These are phyloP conservation scores for Amyloporia xantha DNA, from an alignment of 768 basidiomycete species.

Conservation along the genomic window DNA sequence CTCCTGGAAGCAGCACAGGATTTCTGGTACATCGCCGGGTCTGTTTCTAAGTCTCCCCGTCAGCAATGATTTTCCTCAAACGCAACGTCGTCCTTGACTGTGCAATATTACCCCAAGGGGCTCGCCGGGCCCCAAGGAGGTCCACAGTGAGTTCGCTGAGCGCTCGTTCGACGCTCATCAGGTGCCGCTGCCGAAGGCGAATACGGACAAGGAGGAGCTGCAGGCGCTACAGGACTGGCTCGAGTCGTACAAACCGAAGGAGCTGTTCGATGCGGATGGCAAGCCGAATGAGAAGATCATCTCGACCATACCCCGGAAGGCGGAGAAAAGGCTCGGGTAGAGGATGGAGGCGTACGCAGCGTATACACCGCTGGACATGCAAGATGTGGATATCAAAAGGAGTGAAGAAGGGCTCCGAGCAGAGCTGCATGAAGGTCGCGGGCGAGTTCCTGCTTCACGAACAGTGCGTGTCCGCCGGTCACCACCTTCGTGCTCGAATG, in stretches of 20 bases:
- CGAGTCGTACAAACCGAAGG: constrained; percentile 56
- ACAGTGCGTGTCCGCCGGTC: constrained; percentile 33
- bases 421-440: constrained; percentile 73
- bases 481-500: background rate
- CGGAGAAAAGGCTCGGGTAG: constrained; percentile 62
- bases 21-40: constrained; percentile 43
- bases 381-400: constrained; percentile 57
- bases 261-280: constrained; percentile 58
- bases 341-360: constrained; percentile 59
- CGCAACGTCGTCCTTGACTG: constrained; percentile 63
- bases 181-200: constrained; percentile 75
- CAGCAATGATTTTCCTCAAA: constrained; percentile 83
- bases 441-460: constrained; percentile 48
- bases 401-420: constrained; percentile 47
- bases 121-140: constrained; percentile 52
- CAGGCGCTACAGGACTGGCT: constrained; percentile 65
- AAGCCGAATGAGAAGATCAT: constrained; percentile 49
- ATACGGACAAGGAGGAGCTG: constrained; percentile 59
- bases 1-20: constrained; percentile 60
- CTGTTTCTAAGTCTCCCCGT: constrained; percentile 3
- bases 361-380: constrained; percentile 54
- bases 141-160: constrained; percentile 69
- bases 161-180: constrained; percentile 85
- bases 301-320: constrained; percentile 44
- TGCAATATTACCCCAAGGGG: constrained; percentile 69